phyloP scores from a whole-genome alignment of 495 filamentous ascomycete genomes.

The Neurospora tetrasperma region DNA sequence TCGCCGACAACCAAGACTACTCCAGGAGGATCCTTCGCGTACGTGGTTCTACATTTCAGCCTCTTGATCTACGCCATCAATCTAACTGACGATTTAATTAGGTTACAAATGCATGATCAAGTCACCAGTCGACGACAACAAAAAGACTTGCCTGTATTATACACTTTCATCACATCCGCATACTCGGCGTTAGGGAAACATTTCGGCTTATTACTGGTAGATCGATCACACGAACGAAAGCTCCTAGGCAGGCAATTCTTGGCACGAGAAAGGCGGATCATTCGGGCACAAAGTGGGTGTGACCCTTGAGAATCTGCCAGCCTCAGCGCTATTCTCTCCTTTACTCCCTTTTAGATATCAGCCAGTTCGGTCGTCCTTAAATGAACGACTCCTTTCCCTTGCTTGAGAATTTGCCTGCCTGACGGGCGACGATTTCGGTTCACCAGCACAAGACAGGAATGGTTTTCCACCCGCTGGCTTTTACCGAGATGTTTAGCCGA shows the following conservation, averaged over 20 bases:
- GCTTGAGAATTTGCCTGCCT: neutral
- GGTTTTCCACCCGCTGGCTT: neutral
- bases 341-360: conserved; percentile 15
- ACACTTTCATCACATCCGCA: conserved; percentile 34
- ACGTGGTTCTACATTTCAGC: conserved; percentile 15
- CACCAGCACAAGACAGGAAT: neutral
- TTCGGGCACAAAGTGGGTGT: conserved; percentile 22
- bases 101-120: conserved; percentile 48
- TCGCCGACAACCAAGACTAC: conserved; percentile 96
- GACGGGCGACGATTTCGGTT: neutral
- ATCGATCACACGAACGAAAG: conserved; percentile 29
- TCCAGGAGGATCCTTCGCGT: conserved; percentile 93
- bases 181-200: conserved; percentile 41
- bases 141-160: conserved; percentile 34
- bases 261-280: conserved; percentile 26
- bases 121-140: conserved; percentile 32
- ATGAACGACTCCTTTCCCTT: neutral
- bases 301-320: conserved; percentile 18
- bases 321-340: conserved; percentile 37
- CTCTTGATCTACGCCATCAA: neutral
- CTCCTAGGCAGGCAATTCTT: conserved; percentile 21
- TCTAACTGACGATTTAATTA: conserved; percentile 21
- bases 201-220: conserved; percentile 32
- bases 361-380: neutral
- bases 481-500: neutral